Evolutionary conservation across 169 alveolate species (phyloP).

Genomic region (Amoebophrya sp.): DNA sequence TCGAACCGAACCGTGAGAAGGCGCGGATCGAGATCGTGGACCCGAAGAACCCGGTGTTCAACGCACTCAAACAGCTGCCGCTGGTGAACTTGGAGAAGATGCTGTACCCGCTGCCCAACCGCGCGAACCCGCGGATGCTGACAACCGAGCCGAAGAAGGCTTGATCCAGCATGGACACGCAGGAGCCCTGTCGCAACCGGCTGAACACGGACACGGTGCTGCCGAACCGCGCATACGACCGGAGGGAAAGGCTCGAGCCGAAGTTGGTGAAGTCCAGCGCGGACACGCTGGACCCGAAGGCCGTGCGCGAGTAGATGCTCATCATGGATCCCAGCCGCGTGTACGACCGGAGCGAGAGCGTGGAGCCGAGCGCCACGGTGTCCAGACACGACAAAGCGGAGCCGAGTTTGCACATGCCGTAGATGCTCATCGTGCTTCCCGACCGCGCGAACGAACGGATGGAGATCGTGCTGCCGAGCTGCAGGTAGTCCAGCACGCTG

Average conservation of each 20-base stretch:
- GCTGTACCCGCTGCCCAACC: constrained; percentile 20
- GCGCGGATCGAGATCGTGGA: constrained; percentile 27
- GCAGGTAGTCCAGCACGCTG: constrained; percentile 18
- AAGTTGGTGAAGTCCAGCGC: neutral
- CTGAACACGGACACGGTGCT: constrained; percentile 31
- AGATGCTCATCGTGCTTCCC: constrained; percentile 8
- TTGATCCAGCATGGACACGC: neutral
- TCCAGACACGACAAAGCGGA: neutral
- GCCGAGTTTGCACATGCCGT: constrained; percentile 25
- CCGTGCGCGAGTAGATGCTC: neutral
- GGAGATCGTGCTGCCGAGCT: constrained; percentile 26
- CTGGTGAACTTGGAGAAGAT: neutral
- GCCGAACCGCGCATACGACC: constrained; percentile 17
- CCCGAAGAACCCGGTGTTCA: neutral
- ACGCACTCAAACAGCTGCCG: neutral
- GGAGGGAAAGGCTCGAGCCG: neutral
- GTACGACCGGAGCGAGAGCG: neutral
- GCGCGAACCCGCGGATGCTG: neutral
- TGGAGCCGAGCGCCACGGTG: neutral
- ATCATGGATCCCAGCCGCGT: neutral
- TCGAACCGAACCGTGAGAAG: neutral
- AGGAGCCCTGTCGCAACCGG: constrained; percentile 27
- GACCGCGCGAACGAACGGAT: neutral
- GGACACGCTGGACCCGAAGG: neutral
- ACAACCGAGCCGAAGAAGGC: neutral